Conservation (phyloP, 495 filamentous ascomycete species). For the Parathielavia hyrcaniae region DNA sequence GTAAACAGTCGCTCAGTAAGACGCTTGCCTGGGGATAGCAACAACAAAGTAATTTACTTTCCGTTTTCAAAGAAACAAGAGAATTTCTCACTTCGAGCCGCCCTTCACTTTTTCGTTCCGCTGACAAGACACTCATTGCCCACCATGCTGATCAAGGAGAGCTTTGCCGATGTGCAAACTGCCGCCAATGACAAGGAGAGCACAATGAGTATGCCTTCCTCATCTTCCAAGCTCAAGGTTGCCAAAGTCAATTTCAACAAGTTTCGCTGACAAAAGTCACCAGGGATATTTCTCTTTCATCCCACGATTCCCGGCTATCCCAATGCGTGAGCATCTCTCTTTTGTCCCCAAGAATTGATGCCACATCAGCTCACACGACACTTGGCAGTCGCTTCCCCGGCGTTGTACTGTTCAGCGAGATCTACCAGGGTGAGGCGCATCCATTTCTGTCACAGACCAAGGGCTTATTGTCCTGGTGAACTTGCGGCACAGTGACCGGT, state of each 20-base stretch:
- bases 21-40: background rate
- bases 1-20: constrained; percentile 14
- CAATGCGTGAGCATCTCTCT: constrained; percentile 52
- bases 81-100: background rate
- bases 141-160: constrained; percentile 45
- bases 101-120: background rate
- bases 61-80: background rate
- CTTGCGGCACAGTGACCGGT: constrained; percentile 64
- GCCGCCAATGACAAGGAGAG: constrained; percentile 42
- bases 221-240: background rate
- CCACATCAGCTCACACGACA: constrained; percentile 22
- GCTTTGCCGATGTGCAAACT: constrained; percentile 38
- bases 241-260: background rate
- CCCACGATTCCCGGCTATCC: constrained; percentile 79
- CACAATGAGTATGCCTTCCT: constrained; percentile 39
- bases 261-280: background rate
- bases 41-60: background rate
- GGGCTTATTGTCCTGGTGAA: background rate
- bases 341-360: background rate
- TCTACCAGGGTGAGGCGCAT: constrained; percentile 71
- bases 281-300: constrained; percentile 86
- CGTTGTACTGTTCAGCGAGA: constrained; percentile 88
- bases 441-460: background rate
- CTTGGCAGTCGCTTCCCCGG: constrained; percentile 66
- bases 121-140: constrained; percentile 4